Conservation (phyloP, 768 basidiomycete genomes). For the Serendipita vermifera region DNA sequence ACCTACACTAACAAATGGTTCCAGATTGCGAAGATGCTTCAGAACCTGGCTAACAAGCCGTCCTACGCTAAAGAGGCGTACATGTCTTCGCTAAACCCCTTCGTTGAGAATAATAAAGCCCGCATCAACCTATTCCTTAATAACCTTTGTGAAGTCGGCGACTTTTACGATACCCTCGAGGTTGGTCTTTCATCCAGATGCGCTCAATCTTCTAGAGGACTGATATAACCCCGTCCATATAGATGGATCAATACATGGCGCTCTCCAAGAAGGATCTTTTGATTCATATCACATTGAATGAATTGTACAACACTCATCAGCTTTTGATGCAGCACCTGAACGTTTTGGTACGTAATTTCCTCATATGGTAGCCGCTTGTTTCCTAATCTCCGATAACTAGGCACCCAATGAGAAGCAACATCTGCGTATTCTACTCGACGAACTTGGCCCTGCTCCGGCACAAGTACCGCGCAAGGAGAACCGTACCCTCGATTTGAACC, state of each 20-base stretch:
- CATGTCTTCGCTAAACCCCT: conserved; percentile 97
- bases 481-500: conserved; percentile 73
- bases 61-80: conserved; percentile 96
- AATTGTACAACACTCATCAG: conserved; percentile 97
- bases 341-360: conserved; percentile 53
- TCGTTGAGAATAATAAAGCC: conserved; percentile 97
- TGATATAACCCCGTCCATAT: conserved; percentile 8
- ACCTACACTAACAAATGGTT: not conserved
- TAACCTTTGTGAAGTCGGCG: conserved; percentile 92
- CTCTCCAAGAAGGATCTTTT: conserved; percentile 96
- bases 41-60: conserved; percentile 98
- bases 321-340: conserved; percentile 92
- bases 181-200: conserved; percentile 30
- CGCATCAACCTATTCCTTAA: conserved; percentile 97
- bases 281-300: conserved; percentile 98
- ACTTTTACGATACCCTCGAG: conserved; percentile 98
- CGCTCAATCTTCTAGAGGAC: not conserved
- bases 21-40: conserved; percentile 98
- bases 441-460: conserved; percentile 81
- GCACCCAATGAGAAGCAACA: conserved; percentile 97
- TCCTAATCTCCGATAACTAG: conserved; percentile 30
- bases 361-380: not conserved
- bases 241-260: conserved; percentile 99
- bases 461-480: conserved; percentile 99
- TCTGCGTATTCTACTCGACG: conserved; percentile 89